Evolutionary conservation across 148 eudicot genomes (phyloP), one percentile per base, ranked within the genome.

Genomic region (Silene conica): DNA sequence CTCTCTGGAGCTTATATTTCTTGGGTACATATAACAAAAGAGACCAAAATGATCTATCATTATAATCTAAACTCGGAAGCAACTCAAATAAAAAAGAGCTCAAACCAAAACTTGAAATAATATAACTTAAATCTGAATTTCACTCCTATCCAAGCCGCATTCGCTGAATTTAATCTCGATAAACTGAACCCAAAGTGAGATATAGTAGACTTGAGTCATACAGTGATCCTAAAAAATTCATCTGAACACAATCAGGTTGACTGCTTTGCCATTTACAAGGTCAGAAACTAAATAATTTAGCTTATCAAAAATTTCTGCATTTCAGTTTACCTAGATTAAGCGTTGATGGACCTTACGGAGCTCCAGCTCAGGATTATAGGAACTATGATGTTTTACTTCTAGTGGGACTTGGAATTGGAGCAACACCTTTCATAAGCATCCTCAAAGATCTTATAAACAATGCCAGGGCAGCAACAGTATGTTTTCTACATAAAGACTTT

Each of bases 291-390:
- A 19, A 65, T 15, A 66, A 19, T 59, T 67, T n/a, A 80, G 22
- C 60, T 12, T 12, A 56, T 61, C 74, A n/a, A 28, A 48, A 21
- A 19, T 20, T 68, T 65, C 55, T 59, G 28, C 25, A 48, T 50
- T 81, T 80, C 92, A 96, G 99, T 45, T 81, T 89, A 74, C 96
- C 97, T 0, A 90, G 73, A 75, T 59, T 96, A 82, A 84, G 87
- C 2, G 89, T 96, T 14, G 98, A 94, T 81, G 98, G 98, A 76
- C 98, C 99, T 52, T 96, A 96, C 28, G 99, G 99, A 10, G 97
- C 98, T 72, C 93, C 98, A 74, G 96, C 98, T 56, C 98, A 94
- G 70, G 97, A 91, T 71, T 94, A 94, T 84, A 84, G 80, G 64
- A 91, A 89, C 71, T 94, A 94, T 63, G 98, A 96, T 70, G 92